Base-by-base conservation (phyloP, 2,329 filamentous ascomycete genomes). In the Alternaria hordeiaustralica region DNA sequence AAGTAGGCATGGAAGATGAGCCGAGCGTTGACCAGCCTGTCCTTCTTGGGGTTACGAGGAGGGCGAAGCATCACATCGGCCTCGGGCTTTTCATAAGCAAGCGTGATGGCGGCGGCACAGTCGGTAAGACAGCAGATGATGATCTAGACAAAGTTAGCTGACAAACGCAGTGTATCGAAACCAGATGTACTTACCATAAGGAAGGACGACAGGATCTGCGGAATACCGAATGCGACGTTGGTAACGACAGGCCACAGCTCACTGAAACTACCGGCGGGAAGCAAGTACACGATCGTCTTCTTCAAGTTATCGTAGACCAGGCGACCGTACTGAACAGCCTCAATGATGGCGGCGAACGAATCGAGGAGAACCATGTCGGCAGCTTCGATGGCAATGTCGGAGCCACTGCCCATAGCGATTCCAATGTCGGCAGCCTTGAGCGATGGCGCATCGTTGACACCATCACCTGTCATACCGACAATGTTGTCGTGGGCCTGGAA, bases 281-380 rank as follows among this genome's bases (percentile, higher is more conserved):
- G 83, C 3, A 93, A 83, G 72, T 93, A 93, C n/a, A 88, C 87
- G 64, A 92, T 88, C 0, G 87, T 90, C 84, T 94, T 94, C 77
- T 92, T 91, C 55, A 94, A 80, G 71, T 94, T 94, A 77, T 93
- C 90, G 78, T 92, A 94, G n/a, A 93, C 90, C 6, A 92, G 87
- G 13, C 91, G 86, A 0, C 91, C 91, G 63, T 90, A 92, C 66
- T 88, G 84, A 3, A 94, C 87, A 1, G 91, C 92, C 72, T 91
- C 87, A 6, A 93, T 88, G 30, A 94, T 87, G 2, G 89, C 90
- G 0, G 87, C 85, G 73, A 94, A 94, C 0, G 87, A 89, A 56
- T 93, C 91, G 6, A 90, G 78, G 68, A 90, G 74, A 0, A 89
- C 86, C 85, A 89, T 88, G 66, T 89, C 87, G 0, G 87, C 83